These are phyloP conservation scores for Ogataea chonburiensis DNA, from an alignment of 805 yeast species.

Conservation along the genomic window DNA sequence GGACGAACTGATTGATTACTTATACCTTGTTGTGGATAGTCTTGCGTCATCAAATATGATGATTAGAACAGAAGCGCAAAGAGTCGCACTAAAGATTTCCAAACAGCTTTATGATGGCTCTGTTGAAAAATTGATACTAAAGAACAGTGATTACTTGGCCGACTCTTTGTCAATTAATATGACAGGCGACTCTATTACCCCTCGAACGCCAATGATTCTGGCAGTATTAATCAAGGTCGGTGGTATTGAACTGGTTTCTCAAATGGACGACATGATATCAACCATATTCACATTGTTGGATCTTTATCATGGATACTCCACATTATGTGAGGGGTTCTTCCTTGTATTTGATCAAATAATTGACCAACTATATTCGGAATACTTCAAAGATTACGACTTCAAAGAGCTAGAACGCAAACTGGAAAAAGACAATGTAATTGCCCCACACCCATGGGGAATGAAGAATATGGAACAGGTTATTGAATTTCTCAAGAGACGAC, in stretches of 20 bases:
- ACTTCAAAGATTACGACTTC: slow-evolving; percentile 34
- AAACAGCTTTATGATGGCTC: slow-evolving; percentile 53
- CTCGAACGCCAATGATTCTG: slow-evolving; percentile 68
- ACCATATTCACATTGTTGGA: slow-evolving; percentile 78
- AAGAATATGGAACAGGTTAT: slow-evolving; percentile 42
- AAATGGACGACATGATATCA: slow-evolving; percentile 64
- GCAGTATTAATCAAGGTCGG: slow-evolving; percentile 68
- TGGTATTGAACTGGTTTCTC: slow-evolving; percentile 62
- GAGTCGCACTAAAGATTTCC: slow-evolving; percentile 52
- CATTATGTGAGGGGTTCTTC: slow-evolving; percentile 71
- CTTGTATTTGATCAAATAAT: slow-evolving; percentile 63
- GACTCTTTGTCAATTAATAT: slow-evolving; percentile 74
- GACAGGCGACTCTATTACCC: slow-evolving; percentile 68
- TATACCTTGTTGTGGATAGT: slow-evolving; percentile 72
- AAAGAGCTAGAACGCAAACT: slow-evolving; percentile 16
- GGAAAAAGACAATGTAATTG: slow-evolving; percentile 26
- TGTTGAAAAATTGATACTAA: slow-evolving; percentile 51
- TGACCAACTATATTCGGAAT: slow-evolving; percentile 42
- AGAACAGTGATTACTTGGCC: slow-evolving; percentile 76
- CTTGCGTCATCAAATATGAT: slow-evolving; percentile 55
- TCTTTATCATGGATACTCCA: slow-evolving; percentile 77
- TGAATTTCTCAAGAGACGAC: slow-evolving; percentile 40
- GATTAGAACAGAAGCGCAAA: slow-evolving; percentile 51
- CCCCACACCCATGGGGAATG: slow-evolving; percentile 63
- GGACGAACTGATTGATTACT: slow-evolving; percentile 62